Evolutionary conservation across 2,329 filamentous ascomycete species (phyloP), one percentile per base, ranked within the genome.

Genomic region (Chrysosporium queenslandicum): DNA sequence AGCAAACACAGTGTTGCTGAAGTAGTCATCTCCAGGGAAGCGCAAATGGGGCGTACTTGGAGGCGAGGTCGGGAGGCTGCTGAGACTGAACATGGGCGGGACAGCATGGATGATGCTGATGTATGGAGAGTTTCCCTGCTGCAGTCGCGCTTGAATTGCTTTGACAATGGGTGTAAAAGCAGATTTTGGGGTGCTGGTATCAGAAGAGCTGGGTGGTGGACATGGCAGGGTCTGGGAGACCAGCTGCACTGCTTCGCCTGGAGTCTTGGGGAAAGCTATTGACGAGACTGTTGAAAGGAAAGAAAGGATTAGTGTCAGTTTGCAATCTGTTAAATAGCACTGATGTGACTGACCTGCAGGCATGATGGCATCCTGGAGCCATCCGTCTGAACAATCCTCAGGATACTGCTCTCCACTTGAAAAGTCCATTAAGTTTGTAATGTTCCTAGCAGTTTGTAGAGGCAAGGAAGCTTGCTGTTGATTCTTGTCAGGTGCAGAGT

Each of bases 21-120:
- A 83, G 63, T 83, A 83, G 54, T 81, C 78, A 27, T 80, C 75
- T 27, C 73, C 73, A 18, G 72, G 72, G 32, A 75, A 70, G 4
- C 63, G 59, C 16, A 64, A 62, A 40, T 68, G 69, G 11, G 80
- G 80, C 1, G 80, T 82, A 48, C 71, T 76, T 3, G 80, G 78
- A 7, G 80, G 80, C n/a, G 80, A 82, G 27, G 74, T 78, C 6
- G 80, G 80, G 3, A 83, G 71, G 58, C 82, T 80, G 18, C 74
- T 74, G 32, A 83, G 71, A 52, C 75, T 82, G 66, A 81, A 82
- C 49, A 77, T 76, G 37, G 78, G 77, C 8, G 79, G 79, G 1
- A 82, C 77, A 0, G 80, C 80, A 60, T 83, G 80, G 50, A 79
- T 81, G 46, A 83, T 76, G 54, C 81, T 81, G 64, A 83, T 81